Conservation (phyloP, 305 asterid genomes). For the Plantago coronopus region DNA sequence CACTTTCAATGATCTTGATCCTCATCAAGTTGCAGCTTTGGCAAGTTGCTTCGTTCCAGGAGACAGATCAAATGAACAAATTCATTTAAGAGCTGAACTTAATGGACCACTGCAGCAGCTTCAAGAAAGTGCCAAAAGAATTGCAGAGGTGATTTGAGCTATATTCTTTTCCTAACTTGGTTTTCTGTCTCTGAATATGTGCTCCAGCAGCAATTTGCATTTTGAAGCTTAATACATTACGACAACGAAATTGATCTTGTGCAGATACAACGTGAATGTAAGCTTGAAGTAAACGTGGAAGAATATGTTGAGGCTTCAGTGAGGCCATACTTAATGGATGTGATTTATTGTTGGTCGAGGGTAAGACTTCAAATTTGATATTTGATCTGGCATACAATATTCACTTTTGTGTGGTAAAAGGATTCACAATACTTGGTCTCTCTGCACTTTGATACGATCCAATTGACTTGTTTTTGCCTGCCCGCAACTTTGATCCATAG, state of each 20-base stretch:
- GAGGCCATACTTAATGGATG: constrained; percentile 93
- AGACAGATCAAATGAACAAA: constrained; percentile 75
- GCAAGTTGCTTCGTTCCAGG: constrained; percentile 96
- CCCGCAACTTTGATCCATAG: not conserved
- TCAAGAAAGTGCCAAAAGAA: constrained; percentile 88
- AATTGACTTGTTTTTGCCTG: no score
- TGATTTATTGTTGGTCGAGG: constrained; percentile 97
- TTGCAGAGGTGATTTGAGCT: constrained; percentile 69
- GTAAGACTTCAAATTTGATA: constrained; percentile 35
- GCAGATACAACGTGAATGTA: constrained; percentile 96
- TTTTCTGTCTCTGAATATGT: constrained; percentile 6
- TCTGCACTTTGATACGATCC: no score
- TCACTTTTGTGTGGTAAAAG: not conserved
- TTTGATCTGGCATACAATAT: constrained; percentile 13
- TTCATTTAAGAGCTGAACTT: constrained; percentile 88
- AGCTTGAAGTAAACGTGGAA: constrained; percentile 84
- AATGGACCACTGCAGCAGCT: constrained; percentile 92
- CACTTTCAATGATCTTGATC: constrained; percentile 94
- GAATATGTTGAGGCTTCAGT: constrained; percentile 94
- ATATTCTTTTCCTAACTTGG: constrained; percentile 11
- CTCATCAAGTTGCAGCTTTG: constrained; percentile 87
- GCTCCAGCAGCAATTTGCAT: constrained; percentile 7
- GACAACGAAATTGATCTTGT: constrained; percentile 14
- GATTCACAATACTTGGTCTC: no score
- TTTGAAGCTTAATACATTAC: constrained; percentile 18